Base-by-base conservation (phyloP, 495 filamentous ascomycete genomes). In the Talaromyces adpressus region DNA sequence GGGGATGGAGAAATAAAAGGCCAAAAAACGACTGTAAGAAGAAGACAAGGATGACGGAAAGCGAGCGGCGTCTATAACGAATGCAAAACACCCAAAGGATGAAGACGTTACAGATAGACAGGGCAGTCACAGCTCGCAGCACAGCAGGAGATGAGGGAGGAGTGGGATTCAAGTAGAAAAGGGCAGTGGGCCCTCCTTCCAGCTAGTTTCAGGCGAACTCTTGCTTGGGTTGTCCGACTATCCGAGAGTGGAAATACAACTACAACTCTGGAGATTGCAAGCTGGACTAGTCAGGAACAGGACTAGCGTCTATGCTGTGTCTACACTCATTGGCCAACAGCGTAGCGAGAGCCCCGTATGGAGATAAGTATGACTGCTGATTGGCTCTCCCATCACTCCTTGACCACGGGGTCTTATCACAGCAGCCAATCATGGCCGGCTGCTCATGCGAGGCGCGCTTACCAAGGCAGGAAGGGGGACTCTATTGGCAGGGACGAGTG, bases 121-220 rank as follows among this genome's bases (percentile, higher is more conserved):
- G 41, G 29, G 6, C 29, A 27, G 27, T 27, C 27, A 27, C 27
- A 27, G n/a, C n/a, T n/a, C n/a, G n/a, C n/a, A n/a, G n/a, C n/a
- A 29, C 29, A 30, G 16, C 18, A 63, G 66, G 64, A 64, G 61
- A 66, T 63, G 62, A 54, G 62, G 57, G 20, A 29, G 23, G 27
- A 29, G 6, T 30, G 29, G 7, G 29, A 51, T 56, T 27, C 5
- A 56, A 29, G 23, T 25, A 56, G 52, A 16, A 56, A 56, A 56
- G 22, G 47, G 22, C 27, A 27, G 22, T 22, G 9, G 9, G 52
- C 52, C 52, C 1, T 56, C 23, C 49, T 53, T 53, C 18, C 49
- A 9, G n/a, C 32, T 53, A 53, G 51, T 53, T 53, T 25, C 51
- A 53, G 51, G 51, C 51, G 20, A 53, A 9, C 7, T 53, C 23